Evolutionary conservation across 1,284 basidiomycete genomes (phyloP), one percentile per base, ranked within the genome.

Genomic region (Vanrija sp.): DNA sequence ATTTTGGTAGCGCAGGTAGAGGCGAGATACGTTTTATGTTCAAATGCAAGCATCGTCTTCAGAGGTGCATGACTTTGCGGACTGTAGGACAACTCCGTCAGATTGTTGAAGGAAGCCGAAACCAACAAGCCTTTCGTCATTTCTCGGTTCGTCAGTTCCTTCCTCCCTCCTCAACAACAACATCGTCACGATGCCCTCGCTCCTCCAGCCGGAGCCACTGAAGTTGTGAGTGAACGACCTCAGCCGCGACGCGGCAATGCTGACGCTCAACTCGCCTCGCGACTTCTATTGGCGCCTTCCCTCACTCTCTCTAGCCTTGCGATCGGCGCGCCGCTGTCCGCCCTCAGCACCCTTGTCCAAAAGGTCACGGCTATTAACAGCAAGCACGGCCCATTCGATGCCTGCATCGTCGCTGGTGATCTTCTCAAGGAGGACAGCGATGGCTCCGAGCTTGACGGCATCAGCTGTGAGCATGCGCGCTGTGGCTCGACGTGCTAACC

Each of bases 371-470:
- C 84, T 19, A 94, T 98, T 66, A 85, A 98, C 77, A 80, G 83
- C 53, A 98, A 97, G 73, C 89, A 98, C 75, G 94, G 94, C 51
- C 91, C 90, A 64, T 98, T 98, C 69, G 86, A 92, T 65, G 83
- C 92, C 36, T 84, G 88, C 18, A 81, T 98, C 42, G 87, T 92
- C 62, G 78, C 84, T 3, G 94, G 95, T 6, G 93, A 98, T 76
- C 88, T 98, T 72, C 98, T 98, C 76, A 85, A 84, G 4, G 80
- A 81, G 9, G 73, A 78, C 18, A 79, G 78, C 57, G 79, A 79
- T 48, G 75, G 74, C 1, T 70, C 67, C 14, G 78, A 80, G 27
- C 65, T 78, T 1, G 71, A 10, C 82, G 14, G 69, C 70, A 19
- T 73, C 27, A 62, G 43, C 25, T 63, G 69, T 70, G 47, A 59